Evolutionary conservation across 495 filamentous ascomycete species (phyloP).

Genomic region (Halenospora varia): DNA sequence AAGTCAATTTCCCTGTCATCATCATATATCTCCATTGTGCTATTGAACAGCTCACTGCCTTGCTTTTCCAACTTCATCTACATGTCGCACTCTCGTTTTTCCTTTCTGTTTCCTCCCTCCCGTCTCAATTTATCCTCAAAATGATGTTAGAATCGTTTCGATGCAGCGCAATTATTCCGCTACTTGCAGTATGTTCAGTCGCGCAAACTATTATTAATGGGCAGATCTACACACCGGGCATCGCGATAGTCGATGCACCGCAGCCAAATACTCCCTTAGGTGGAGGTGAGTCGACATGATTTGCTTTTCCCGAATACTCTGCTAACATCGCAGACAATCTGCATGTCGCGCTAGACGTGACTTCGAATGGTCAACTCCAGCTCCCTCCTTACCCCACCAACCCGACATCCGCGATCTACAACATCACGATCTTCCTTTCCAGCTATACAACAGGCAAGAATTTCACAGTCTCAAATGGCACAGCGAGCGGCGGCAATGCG

Average conservation of each 20-base stretch:
- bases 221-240: conserved; percentile 60
- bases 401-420: conserved; percentile 49
- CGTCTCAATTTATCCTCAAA: neutral
- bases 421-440: conserved; percentile 63
- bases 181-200: conserved; percentile 14
- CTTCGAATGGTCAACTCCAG: conserved; percentile 56
- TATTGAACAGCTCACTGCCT: conserved; percentile 8
- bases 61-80: conserved; percentile 10
- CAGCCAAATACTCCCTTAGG: conserved; percentile 65
- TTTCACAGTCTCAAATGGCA: conserved; percentile 66
- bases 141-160: conserved; percentile 8
- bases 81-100: conserved; percentile 13
- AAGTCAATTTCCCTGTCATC: conserved; percentile 8
- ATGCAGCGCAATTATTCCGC: conserved; percentile 15
- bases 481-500: conserved; percentile 45
- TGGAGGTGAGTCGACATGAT: conserved; percentile 43
- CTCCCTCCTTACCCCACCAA: conserved; percentile 50
- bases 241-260: conserved; percentile 59
- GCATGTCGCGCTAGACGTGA: conserved; percentile 63
- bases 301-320: neutral
- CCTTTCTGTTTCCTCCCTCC: conserved; percentile 1
- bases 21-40: conserved; percentile 12
- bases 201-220: conserved; percentile 44
- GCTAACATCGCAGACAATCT: conserved; percentile 44
- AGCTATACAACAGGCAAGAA: conserved; percentile 56